Evolutionary conservation across 2,329 filamentous ascomycete genomes (phyloP).

Genomic region (Bipolaris sorokiniana): DNA sequence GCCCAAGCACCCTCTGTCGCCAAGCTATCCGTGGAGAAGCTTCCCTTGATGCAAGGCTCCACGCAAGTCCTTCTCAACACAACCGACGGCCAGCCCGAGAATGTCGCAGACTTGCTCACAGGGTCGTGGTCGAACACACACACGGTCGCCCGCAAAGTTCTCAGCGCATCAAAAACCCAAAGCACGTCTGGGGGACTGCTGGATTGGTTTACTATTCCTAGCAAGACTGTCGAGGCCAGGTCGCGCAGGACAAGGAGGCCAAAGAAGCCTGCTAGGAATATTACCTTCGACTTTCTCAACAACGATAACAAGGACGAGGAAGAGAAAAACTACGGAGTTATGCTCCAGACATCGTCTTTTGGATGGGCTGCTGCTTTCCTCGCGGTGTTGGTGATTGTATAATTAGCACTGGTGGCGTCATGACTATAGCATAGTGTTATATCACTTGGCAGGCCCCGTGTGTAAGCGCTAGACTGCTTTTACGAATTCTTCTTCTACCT

Average conservation of each 20-base stretch:
- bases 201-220: neutral
- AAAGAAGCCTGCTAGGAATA: neutral
- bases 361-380: too few relatives aligned
- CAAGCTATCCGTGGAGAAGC: neutral
- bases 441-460: too few relatives aligned
- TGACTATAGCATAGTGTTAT: too few relatives aligned
- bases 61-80: conserved; percentile 3
- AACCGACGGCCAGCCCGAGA: neutral
- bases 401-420: too few relatives aligned
- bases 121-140: neutral
- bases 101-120: neutral
- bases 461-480: too few relatives aligned
- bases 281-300: neutral
- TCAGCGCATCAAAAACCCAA: neutral
- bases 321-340: too few relatives aligned
- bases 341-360: too few relatives aligned
- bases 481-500: too few relatives aligned
- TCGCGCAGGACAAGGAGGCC: neutral
- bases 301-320: neutral
- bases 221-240: neutral
- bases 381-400: too few relatives aligned
- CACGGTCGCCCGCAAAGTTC: neutral
- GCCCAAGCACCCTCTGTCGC: neutral
- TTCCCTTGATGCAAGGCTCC: conserved; percentile 1
- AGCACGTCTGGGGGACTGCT: neutral